A percentile compares a stretch with the other conserved stretches of the same genome.
Evolutionary conservation across 1,284 basidiomycete species (phyloP).

Genomic region (Trichosporon asahii): DNA sequence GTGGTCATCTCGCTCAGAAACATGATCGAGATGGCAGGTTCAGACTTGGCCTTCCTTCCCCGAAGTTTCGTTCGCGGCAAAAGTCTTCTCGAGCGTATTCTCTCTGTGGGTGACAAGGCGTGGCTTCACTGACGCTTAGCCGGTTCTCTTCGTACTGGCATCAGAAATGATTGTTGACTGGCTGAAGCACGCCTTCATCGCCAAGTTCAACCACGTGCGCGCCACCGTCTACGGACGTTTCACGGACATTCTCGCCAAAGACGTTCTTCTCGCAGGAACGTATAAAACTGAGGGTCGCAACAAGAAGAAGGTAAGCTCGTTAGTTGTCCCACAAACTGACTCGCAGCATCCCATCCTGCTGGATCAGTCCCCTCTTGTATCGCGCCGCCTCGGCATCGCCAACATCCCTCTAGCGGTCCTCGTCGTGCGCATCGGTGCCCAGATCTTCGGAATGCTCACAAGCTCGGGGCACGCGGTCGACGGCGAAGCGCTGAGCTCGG

Average conservation of each 20-base stretch:
- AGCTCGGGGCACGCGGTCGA: constrained; percentile 48
- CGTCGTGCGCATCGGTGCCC: constrained; percentile 79
- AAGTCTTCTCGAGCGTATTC: constrained; percentile 70
- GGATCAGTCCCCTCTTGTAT: constrained; percentile 91
- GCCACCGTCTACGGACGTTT: constrained; percentile 94
- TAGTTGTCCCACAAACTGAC: constrained; percentile 1
- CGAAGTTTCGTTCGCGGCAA: constrained; percentile 80
- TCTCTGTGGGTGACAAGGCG: constrained; percentile 63
- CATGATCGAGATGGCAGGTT: constrained; percentile 88
- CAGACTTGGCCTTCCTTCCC: constrained; percentile 75
- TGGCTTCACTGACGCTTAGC: constrained; percentile 55
- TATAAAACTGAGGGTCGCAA: constrained; percentile 10
- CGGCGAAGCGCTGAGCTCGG: constrained; percentile 18
- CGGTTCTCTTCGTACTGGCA: constrained; percentile 81
- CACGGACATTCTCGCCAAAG: constrained; percentile 91
- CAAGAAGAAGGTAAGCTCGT: constrained; percentile 60
- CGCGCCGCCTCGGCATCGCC: constrained; percentile 88
- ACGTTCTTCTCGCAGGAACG: constrained; percentile 74
- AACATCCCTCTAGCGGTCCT: constrained; percentile 88
- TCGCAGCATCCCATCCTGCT: constrained; percentile 70
- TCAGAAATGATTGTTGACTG: constrained; percentile 97
- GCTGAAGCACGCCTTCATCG: constrained; percentile 99
- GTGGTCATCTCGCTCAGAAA: constrained; percentile 89
- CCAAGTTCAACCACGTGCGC: constrained; percentile 91
- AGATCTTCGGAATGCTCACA: constrained; percentile 66